Conservation (phyloP, 805 yeast genomes). For the Cyberlindnera galapagoensis region DNA sequence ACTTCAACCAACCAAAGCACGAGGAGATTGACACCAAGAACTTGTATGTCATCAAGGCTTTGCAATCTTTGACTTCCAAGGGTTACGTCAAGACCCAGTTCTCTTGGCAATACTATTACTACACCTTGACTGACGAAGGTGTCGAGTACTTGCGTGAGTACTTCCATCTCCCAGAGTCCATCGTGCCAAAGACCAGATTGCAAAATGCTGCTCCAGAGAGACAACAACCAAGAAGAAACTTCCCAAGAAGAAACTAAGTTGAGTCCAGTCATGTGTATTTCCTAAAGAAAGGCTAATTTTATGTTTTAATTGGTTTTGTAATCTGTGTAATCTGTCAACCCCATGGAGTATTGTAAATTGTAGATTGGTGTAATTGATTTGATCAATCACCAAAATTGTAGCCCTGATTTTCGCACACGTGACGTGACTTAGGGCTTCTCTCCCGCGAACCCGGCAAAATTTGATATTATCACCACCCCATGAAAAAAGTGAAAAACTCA, state of each 20-base stretch:
- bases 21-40: conserved; percentile 97
- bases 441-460: background rate
- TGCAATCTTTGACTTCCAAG: conserved; percentile 97
- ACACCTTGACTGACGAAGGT: conserved; percentile 99
- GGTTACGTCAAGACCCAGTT: conserved; percentile 99
- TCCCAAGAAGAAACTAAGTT: conserved; percentile 26
- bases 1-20: conserved; percentile 95
- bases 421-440: no score
- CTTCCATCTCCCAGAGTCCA: conserved; percentile 97
- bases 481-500: conserved; percentile 10
- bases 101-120: conserved; percentile 99
- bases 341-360: background rate
- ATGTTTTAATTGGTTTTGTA: conserved; percentile 4
- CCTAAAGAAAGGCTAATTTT: conserved; percentile 20
- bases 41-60: conserved; percentile 97
- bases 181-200: conserved; percentile 97
- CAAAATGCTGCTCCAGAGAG: conserved; percentile 85
- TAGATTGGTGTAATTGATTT: no score
- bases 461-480: background rate
- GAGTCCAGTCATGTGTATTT: conserved; percentile 17
- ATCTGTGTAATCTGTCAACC: no score
- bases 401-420: no score
- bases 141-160: conserved; percentile 96
- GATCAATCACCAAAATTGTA: no score
- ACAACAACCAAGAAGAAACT: conserved; percentile 48